phyloP scores from a whole-genome alignment of 371 early-diverging fungal genomes.

The Ecytonucleospora hepatopenaei region DNA sequence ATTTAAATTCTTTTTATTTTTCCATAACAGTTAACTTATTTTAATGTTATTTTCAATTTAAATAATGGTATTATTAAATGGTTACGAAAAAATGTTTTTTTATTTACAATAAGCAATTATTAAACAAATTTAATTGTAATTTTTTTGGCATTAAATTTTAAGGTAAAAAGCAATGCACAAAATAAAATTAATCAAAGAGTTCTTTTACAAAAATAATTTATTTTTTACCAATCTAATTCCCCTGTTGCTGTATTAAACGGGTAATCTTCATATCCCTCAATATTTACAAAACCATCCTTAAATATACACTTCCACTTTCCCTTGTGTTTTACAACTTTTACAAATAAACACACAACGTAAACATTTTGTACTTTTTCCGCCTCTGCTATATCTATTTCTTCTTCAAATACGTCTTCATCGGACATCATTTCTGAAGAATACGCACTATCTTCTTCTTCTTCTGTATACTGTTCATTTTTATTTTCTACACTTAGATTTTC shows the following conservation, averaged over 20 bases:
- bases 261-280: conserved; percentile 51
- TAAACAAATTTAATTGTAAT: not conserved
- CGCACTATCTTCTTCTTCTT: not conserved
- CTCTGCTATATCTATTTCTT: conserved; percentile 7
- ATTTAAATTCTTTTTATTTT: conserved; percentile 1
- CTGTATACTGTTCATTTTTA: not conserved
- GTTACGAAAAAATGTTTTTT: not conserved
- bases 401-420: not conserved
- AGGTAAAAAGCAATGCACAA: not conserved
- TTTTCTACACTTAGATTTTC: conserved; percentile 7
- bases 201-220: conserved; percentile 3
- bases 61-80: not conserved
- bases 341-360: conserved; percentile 56
- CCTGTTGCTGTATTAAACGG: conserved; percentile 55
- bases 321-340: conserved; percentile 54
- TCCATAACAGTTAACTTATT: not conserved
- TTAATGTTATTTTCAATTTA: not conserved
- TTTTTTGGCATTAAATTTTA: not conserved
- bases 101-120: not conserved
- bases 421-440: not conserved
- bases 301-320: conserved; percentile 54
- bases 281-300: conserved; percentile 56
- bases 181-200: conserved; percentile 3
- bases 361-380: conserved; percentile 30
- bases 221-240: conserved; percentile 56